Evolutionary conservation across 495 filamentous ascomycete genomes (phyloP).

Genomic region (Evansstolkia leycettana): DNA sequence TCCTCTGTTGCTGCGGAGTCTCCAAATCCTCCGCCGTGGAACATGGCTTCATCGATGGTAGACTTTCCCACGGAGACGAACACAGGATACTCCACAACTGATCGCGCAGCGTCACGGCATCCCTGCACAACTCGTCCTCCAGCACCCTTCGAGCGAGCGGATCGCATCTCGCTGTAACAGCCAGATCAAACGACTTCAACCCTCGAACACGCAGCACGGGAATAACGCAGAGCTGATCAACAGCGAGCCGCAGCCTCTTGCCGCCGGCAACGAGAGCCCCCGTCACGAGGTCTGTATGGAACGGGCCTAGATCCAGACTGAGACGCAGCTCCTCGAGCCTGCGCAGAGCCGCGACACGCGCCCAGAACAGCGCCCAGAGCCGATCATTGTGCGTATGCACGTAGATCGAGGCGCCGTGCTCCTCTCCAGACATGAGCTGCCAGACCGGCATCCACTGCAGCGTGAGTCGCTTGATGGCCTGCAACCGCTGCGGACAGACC

Average conservation of each 20-base stretch:
- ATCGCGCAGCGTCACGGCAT: conserved; percentile 20
- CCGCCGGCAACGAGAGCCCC: conserved; percentile 8
- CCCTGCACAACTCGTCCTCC: conserved; percentile 15
- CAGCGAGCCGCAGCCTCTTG: conserved; percentile 12
- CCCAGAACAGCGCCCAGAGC: conserved; percentile 27
- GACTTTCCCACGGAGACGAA: conserved; percentile 3
- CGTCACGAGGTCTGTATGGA: conserved; percentile 11
- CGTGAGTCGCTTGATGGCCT: conserved; percentile 12
- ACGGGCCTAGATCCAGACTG: conserved; percentile 23
- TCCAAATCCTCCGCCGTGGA: conserved; percentile 7
- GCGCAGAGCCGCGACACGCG: conserved; percentile 9
- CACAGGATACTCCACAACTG: conserved; percentile 17
- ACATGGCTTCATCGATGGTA: conserved; percentile 2
- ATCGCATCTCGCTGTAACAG: conserved; percentile 28
- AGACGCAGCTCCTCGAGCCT: conserved; percentile 13
- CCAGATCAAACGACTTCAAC: conserved; percentile 22
- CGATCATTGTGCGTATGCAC: conserved; percentile 29
- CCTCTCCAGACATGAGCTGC: conserved; percentile 21
- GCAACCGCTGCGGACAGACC: conserved; percentile 8
- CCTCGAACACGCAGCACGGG: conserved; percentile 23
- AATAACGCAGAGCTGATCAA: conserved; percentile 19
- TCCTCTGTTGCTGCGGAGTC: neutral
- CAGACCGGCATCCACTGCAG: conserved; percentile 30
- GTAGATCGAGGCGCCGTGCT: conserved; percentile 24
- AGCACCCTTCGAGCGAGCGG: conserved; percentile 14